Conservation (phyloP, 352 stramenopile species). For the Pythium dissotocum region DNA sequence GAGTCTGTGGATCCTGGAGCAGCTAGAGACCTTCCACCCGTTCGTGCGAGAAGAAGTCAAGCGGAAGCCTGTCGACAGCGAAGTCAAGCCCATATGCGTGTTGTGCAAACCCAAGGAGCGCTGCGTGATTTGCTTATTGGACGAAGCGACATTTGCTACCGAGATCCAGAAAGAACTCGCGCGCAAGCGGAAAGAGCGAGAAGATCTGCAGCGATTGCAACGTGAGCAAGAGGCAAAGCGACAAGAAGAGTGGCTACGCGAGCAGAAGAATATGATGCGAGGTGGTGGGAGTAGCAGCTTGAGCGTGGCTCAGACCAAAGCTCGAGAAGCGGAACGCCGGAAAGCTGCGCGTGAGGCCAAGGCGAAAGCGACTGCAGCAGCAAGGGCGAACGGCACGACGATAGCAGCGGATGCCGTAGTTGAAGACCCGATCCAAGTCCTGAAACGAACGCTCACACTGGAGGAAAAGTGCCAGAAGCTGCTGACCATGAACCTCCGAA, state of each 20-base stretch:
- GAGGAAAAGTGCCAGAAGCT: slow-evolving; percentile 33
- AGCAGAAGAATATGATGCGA: slow-evolving; percentile 26
- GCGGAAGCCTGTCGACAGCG: slow-evolving; percentile 1
- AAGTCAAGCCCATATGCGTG: slow-evolving; percentile 17
- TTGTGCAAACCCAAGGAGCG: slow-evolving; percentile 32
- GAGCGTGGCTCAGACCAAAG: slow-evolving; percentile 11
- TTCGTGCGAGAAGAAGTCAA: slow-evolving; percentile 32
- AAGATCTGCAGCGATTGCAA: slow-evolving; percentile 21
- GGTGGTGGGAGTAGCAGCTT: background rate
- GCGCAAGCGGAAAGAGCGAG: slow-evolving; percentile 19
- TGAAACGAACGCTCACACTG: slow-evolving; percentile 26
- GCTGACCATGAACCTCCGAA: slow-evolving; percentile 31
- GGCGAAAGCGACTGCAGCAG: slow-evolving; percentile 13
- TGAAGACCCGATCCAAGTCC: slow-evolving; percentile 11
- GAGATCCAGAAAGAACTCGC: slow-evolving; percentile 25
- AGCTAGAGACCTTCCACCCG: slow-evolving; percentile 70
- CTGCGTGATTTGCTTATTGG: slow-evolving; percentile 31
- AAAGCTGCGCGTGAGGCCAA: slow-evolving; percentile 22
- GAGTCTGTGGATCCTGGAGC: slow-evolving; percentile 46
- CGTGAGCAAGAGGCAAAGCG: slow-evolving; percentile 16
- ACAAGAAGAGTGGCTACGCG: slow-evolving; percentile 13
- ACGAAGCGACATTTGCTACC: slow-evolving; percentile 21
- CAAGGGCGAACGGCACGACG: slow-evolving; percentile 5
- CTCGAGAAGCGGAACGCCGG: slow-evolving; percentile 14
- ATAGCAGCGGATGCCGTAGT: background rate